Base-by-base conservation (phyloP, 192 early-diverging fungal genomes). In the Piromyces finnis region DNA sequence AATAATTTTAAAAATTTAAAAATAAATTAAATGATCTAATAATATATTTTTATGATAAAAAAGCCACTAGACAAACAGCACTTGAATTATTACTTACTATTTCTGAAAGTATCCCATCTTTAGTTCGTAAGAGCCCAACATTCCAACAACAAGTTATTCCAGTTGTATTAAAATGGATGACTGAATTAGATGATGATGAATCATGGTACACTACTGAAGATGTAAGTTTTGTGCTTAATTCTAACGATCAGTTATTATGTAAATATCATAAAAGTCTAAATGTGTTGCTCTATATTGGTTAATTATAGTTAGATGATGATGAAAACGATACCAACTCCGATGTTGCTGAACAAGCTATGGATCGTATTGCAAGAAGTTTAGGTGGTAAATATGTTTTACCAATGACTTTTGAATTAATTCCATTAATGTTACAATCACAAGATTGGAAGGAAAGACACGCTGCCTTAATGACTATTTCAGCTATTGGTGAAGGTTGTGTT, bases 401-500 rank as follows among this genome's bases (percentile, higher is more conserved):
- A 9, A 88, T 92, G 79, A 89, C 94, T 29, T 99, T 98, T 86
- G 86, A 88, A 30, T 89, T 90, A 79, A 97, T 99, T 82, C 97
- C 96, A 81, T 85, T 91, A 80, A 92, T 97, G 93, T 90, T 99
- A 29, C 86, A 85, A 27, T 93, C 94, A 29, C 84, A 86, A 59
- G 91, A 93, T 78, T 99, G 98, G 98, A 87, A 90, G 81, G 89
- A 93, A 84, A 92, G 96, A 28, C 95, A 97, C 82, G 96, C 96
- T 29, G 96, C 91, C 30, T 88, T 99, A 51, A 92, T 97, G 89
- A 94, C 95, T 30, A 93, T 99, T 41, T 96, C 95, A 29, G 94
- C 95, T 78, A 96, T 99, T 82, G 97, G 93, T 78, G 98, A 99
- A 87, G 98, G 98, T 30, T 98, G 94, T 85, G 89, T 93, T 81